Conservation (phyloP, 371 early-diverging fungal genomes). For the Fennellomyces sp. region DNA sequence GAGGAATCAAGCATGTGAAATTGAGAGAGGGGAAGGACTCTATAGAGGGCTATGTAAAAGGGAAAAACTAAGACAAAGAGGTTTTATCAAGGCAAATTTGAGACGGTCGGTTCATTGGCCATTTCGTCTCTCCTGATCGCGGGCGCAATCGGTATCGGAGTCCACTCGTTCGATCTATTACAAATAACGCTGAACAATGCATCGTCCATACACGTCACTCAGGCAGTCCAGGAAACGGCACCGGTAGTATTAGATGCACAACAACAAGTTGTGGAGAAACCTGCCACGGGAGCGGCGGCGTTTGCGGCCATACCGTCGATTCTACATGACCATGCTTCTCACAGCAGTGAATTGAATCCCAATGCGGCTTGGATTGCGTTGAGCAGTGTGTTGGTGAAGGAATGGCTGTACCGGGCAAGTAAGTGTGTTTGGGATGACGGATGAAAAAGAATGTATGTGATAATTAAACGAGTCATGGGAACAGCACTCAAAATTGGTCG, state of each 20-base stretch:
- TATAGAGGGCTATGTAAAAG: not conserved
- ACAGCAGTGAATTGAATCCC: slow-evolving; percentile 50
- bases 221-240: slow-evolving; percentile 3
- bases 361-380: slow-evolving; percentile 78
- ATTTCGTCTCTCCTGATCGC: slow-evolving; percentile 65
- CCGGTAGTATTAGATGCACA: not conserved
- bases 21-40: too few species aligned
- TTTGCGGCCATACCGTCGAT: slow-evolving; percentile 2
- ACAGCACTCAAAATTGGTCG: slow-evolving; percentile 64
- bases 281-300: not conserved
- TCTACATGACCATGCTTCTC: slow-evolving; percentile 20
- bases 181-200: slow-evolving; percentile 20
- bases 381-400: slow-evolving; percentile 66
- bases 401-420: slow-evolving; percentile 66
- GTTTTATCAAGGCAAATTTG: slow-evolving; percentile 56
- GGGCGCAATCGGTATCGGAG: slow-evolving; percentile 66
- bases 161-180: slow-evolving; percentile 65
- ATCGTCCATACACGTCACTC: slow-evolving; percentile 8
- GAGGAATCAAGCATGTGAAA: too few species aligned
- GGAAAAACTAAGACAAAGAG: not conserved
- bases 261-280: not conserved
- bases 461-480: not conserved
- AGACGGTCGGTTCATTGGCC: slow-evolving; percentile 69
- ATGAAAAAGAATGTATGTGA: not conserved
- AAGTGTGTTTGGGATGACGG: slow-evolving; percentile 11